Evolutionary conservation across 306 rosid genomes (phyloP), one percentile per base, ranked within the genome.

Genomic region (Cicer arietinum): DNA sequence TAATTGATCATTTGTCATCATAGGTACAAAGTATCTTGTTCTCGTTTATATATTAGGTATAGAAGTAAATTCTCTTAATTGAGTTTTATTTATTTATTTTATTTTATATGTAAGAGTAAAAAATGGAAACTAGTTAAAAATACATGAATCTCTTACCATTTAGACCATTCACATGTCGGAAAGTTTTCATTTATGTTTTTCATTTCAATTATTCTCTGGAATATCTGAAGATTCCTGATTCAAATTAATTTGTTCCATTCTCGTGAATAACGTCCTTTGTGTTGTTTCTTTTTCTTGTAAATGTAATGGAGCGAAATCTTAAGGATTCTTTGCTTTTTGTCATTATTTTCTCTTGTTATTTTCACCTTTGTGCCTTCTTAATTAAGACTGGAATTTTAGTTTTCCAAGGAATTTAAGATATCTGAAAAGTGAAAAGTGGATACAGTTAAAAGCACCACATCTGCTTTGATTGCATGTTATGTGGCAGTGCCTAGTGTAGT

Each of bases 171-270:
- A 25, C 30, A 25, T 25, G 30, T 25, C 30, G 30, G 30, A 25
- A 25, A 25, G 30, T 25, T 25, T 25, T 25, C 30, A 25, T 25
- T 25, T 25, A 25, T 25, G 2, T 25, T 53, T 56, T 17, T 69
- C 37, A 17, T 10, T 30, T 17, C 10, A 10, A 39, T 47, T 83
- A 8, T 58, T 43, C 62, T 83, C 13, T 43, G 46, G 57, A 70
- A 71, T 75, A 37, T 71, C 50, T 71, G 58, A 58, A 65, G 78
- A 79, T 75, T 75, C 79, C 69, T 71, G 48, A 61, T 40, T 69
- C 53, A 41, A 58, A 51, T 17, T 11, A 42, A 45, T 48, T 9
- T 8, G 53, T 10, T 62, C 53, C 54, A 14, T 35, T 52, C 59
- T 83, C 58, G 83, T 52, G 54, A 79, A 10, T 56, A 11, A 8